Evolutionary conservation across 768 basidiomycete species (phyloP).

Genomic region (Russula dissimulans): DNA sequence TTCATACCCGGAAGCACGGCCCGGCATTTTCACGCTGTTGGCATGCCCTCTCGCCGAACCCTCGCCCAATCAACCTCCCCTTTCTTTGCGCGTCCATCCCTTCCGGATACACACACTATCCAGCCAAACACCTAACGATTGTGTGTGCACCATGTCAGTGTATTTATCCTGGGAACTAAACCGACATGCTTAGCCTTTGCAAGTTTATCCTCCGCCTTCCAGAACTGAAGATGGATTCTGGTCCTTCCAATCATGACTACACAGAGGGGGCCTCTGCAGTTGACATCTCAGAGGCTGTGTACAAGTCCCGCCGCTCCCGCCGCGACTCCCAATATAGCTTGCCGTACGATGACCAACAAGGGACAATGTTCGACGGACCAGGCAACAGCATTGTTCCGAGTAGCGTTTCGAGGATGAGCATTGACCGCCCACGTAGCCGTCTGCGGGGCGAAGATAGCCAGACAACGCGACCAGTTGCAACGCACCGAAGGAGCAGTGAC

Average conservation of each 20-base stretch:
- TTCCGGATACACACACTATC: neutral
- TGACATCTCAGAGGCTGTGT: constrained; percentile 60
- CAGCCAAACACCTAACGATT: neutral
- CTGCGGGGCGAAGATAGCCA: constrained; percentile 31
- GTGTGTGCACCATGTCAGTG: neutral
- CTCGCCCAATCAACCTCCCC: neutral
- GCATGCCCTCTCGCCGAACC: neutral
- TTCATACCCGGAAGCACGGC: neutral
- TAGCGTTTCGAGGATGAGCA: constrained; percentile 65
- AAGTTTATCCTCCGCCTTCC: neutral
- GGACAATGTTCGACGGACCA: constrained; percentile 71
- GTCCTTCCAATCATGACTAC: constrained; percentile 45
- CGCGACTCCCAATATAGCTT: constrained; percentile 60
- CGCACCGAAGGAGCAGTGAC: constrained; percentile 9
- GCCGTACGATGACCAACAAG: constrained; percentile 51
- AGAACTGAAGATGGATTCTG: constrained; percentile 5
- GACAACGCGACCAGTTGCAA: neutral
- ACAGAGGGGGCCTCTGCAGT: constrained; percentile 77
- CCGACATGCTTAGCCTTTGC: neutral
- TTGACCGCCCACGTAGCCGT: constrained; percentile 34
- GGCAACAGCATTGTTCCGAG: constrained; percentile 57
- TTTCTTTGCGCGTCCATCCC: neutral
- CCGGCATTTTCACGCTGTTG: neutral
- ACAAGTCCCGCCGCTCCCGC: constrained; percentile 41
- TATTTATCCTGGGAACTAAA: neutral